Evolutionary conservation across 495 filamentous ascomycete species (phyloP), one percentile per base, ranked within the genome.

Genomic region (Hypoxylon trugodes): DNA sequence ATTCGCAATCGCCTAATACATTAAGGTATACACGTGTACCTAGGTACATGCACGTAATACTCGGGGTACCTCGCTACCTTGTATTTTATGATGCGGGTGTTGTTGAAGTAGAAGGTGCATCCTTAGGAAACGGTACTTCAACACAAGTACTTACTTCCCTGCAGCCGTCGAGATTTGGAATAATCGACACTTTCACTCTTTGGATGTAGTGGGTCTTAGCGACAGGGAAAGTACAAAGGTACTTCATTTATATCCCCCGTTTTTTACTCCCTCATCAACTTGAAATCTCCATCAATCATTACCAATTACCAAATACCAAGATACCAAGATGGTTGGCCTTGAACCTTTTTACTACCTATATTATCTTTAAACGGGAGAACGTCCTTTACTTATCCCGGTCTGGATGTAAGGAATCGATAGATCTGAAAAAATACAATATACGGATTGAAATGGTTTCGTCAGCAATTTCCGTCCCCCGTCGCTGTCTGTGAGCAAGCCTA

Each of bases 161-260:
- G 3, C 42, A 13, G 8, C 33, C 13, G 37, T 55, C 50, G 37
- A 64, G 52, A 64, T 64, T 64, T 64, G 61, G 61, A 64, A 64
- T 64, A 63, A 46, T 38, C 15, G 18, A 12, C 36, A 33, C 49
- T 28, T 41, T 37, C 2, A 24, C 26, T 36, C 16, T 41, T 30
- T 41, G 22, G 36, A 28, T 28, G 4, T 18, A 32, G 36, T 49
- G 51, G 42, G 36, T 45, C 54, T 18, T 16, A 8, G 6, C 3
- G 18, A 2, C 43, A 33, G 26, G 25, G 26, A 19, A 47, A 9
- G 24, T 47, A 45, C 41, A 2, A 15, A 41, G 6, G 26, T 40
- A 56, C 52, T 36, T 45, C 52, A 46, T 35, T 56, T 56, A 42
- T 32, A 50, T 50, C 30, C 4, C 19, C 32, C 15, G 15, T 2